Evolutionary conservation across 345 rosid species (phyloP).

Genomic region (Syzygium aqueum): DNA sequence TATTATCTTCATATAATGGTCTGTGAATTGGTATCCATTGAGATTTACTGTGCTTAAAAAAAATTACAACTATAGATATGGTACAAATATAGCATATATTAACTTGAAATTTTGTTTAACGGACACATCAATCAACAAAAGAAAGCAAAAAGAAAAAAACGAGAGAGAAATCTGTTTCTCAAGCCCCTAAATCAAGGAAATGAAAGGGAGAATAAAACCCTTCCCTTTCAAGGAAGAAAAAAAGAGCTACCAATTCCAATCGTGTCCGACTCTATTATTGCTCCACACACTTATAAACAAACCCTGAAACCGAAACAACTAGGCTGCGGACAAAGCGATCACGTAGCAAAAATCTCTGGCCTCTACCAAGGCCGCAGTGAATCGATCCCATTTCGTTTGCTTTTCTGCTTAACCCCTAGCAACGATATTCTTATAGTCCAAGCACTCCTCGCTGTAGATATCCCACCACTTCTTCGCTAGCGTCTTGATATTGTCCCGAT

Average conservation of each 20-base stretch:
- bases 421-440: background rate
- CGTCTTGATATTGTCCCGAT: background rate
- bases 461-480: background rate
- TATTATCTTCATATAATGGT: too few species aligned
- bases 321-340: background rate
- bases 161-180: too few species aligned
- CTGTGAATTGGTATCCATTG: too few species aligned
- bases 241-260: background rate
- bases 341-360: background rate
- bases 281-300: background rate
- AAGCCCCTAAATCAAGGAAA: background rate
- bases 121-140: too few species aligned
- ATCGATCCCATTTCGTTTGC: background rate
- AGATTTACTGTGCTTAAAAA: too few species aligned
- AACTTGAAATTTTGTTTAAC: too few species aligned
- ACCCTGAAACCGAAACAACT: too few species aligned
- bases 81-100: too few species aligned
- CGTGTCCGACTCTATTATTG: background rate
- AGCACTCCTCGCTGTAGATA: background rate
- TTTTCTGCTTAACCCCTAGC: background rate
- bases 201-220: background rate
- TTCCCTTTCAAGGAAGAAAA: background rate
- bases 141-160: too few species aligned
- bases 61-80: too few species aligned
- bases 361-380: background rate